Percentiles rank a stretch among this genome's conserved stretches.
phyloP scores from a whole-genome alignment of 345 rosid genomes.

The Microcos paniculata region DNA sequence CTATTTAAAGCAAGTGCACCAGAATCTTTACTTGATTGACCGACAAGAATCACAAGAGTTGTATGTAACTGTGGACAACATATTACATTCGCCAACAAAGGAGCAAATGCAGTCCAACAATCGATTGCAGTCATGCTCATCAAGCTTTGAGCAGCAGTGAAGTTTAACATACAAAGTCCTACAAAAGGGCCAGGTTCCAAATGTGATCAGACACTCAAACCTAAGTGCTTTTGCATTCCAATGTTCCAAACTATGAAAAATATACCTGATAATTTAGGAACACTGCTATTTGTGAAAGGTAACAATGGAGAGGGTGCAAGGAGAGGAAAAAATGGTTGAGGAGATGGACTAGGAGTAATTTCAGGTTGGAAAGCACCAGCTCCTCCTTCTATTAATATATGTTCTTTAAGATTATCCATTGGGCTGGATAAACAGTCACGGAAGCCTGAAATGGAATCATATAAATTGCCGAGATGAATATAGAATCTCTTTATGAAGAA shows the following conservation, averaged over 20 bases:
- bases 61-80: conserved; percentile 96
- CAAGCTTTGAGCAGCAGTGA: conserved; percentile 64
- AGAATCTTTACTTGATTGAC: conserved; percentile 68
- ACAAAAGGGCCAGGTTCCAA: not conserved
- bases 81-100: conserved; percentile 81
- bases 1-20: conserved; percentile 66
- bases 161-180: conserved; percentile 79
- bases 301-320: conserved; percentile 88
- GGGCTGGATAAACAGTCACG: conserved; percentile 33
- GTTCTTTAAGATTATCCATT: conserved; percentile 15
- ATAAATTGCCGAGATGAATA: not conserved
- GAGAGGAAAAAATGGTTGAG: conserved; percentile 90
- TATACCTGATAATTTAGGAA: conserved; percentile 83
- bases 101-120: conserved; percentile 77
- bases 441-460: conserved; percentile 47
- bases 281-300: conserved; percentile 66
- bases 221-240: not conserved
- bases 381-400: conserved; percentile 18
- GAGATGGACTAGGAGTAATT: conserved; percentile 66
- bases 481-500: not conserved
- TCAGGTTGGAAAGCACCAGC: conserved; percentile 51
- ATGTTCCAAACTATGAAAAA: conserved; percentile 12
- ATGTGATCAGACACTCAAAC: not conserved
- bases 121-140: conserved; percentile 78
- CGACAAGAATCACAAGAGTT: conserved; percentile 69